A percentile compares a stretch with the other conserved stretches of the same genome.
phyloP scores from a whole-genome alignment of 371 early-diverging fungal genomes.

The Zopfochytrium polystomum region DNA sequence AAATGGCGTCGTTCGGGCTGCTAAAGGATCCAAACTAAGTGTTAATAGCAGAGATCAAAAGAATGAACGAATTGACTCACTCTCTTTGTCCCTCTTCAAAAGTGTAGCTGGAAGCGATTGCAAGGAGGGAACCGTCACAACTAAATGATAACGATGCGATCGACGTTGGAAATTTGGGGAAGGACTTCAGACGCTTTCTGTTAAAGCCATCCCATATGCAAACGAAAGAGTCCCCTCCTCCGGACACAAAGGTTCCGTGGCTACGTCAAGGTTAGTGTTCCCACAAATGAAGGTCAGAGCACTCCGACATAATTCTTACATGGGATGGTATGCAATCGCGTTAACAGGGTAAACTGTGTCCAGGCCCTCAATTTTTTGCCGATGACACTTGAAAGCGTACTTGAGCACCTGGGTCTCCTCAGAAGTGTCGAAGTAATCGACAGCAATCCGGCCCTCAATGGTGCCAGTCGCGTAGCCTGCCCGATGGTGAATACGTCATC shows the following conservation, averaged over 20 bases:
- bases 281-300: not conserved
- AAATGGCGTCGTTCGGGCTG: constrained; percentile 78
- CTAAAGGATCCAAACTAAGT: constrained; percentile 19
- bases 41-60: not conserved
- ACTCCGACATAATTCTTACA: constrained; percentile 47
- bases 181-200: constrained; percentile 82
- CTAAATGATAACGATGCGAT: constrained; percentile 80
- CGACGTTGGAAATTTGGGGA: constrained; percentile 77
- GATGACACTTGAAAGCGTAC: constrained; percentile 95
- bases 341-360: constrained; percentile 94
- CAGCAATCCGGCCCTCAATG: constrained; percentile 91
- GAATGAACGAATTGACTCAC: constrained; percentile 25
- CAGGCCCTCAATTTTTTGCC: constrained; percentile 62
- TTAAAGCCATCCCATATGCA: constrained; percentile 89
- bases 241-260: constrained; percentile 90
- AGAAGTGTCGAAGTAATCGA: constrained; percentile 83
- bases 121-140: constrained; percentile 72
- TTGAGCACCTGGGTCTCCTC: constrained; percentile 66
- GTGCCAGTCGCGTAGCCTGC: constrained; percentile 78
- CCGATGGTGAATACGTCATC: not conserved
- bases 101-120: constrained; percentile 87
- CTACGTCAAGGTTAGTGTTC: constrained; percentile 32
- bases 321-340: constrained; percentile 87
- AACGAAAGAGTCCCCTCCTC: constrained; percentile 91
- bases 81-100: constrained; percentile 93